Base-by-base conservation (phyloP, 202 grass and related monocot genomes). In the Musa balbisiana region DNA sequence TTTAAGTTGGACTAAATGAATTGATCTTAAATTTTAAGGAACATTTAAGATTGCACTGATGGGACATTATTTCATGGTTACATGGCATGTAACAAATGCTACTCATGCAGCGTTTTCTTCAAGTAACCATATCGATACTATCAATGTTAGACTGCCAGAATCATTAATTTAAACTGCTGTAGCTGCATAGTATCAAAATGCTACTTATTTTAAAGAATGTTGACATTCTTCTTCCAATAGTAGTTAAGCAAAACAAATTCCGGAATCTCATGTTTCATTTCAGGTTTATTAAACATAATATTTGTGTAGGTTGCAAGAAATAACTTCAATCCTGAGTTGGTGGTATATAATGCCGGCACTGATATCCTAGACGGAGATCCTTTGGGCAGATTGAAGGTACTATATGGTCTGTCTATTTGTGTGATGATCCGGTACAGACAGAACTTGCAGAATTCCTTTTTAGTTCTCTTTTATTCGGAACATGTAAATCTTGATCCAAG, bases 361-460 rank as follows among this genome's bases (percentile, higher is more conserved):
- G 94, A 97, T 66, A 87, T 91, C 67, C 81, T 97, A 3, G 94
- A 97, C 79, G 94, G 94, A 73, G 94, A 97, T 93, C 86, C 94
- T 25, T 87, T 97, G 77, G 94, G 94, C 20, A 85, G 83, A 80
- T 83, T 98, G 77, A 91, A 88, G 83, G 94, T 97, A 91, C 24
- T 49, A 80, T 51, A 79, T 58, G 50, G 64, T 67, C 56, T 54
- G 8, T 69, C 29, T 69, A 69, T 69, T 11, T 69, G 43, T 11
- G 49, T 50, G 67, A 50, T 50, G 26, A 50, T 69, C 6, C 0
- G 27, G 27, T 29, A 89, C n/a, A 87, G 80, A 80, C 20, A 19
- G 56, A n/a, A 60, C 2, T 60, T 60, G 56, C 56, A n/a, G 56
- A 8, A n/a, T 60, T 8, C n/a, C 56, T 60, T 56, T 60, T 81